Conservation (phyloP, 495 filamentous ascomycete species). For the Platismatia glauca region DNA sequence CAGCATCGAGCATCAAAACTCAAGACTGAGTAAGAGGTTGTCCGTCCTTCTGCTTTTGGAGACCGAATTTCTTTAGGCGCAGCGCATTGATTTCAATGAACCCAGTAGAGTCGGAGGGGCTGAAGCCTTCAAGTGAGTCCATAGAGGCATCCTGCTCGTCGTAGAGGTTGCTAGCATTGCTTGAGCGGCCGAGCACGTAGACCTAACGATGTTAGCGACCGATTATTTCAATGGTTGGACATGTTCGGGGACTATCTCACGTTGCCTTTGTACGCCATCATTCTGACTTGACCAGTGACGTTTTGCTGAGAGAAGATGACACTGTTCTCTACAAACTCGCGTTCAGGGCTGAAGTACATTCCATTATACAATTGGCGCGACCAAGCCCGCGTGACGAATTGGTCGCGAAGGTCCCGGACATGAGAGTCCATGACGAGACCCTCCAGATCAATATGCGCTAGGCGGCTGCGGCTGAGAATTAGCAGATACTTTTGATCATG, state of each 20-base stretch:
- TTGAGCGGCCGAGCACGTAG: background rate
- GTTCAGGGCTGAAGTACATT: constrained; percentile 3
- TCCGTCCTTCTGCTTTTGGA: constrained; percentile 55
- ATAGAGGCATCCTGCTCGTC: constrained; percentile 3
- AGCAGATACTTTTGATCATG: background rate
- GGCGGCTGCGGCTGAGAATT: constrained; percentile 1
- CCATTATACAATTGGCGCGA: constrained; percentile 4
- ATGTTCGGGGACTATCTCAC: background rate
- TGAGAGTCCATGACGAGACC: background rate
- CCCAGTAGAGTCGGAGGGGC: constrained; percentile 35
- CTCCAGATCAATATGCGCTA: background rate
- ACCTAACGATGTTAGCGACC: constrained; percentile 3
- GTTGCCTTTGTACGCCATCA: background rate
- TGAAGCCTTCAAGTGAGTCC: constrained; percentile 6
- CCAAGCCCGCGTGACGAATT: background rate
- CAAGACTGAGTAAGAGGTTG: background rate
- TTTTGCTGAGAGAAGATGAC: constrained; percentile 2
- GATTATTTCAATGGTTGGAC: background rate
- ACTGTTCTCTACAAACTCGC: constrained; percentile 18
- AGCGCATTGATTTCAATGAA: constrained; percentile 80
- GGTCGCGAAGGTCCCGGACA: background rate
- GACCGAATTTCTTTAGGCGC: constrained; percentile 82
- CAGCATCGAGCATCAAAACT: background rate
- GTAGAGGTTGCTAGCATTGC: constrained; percentile 2
- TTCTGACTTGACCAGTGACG: background rate